phyloP scores from a whole-genome alignment of 208 protist species.

The Naegleria lovaniensis region DNA sequence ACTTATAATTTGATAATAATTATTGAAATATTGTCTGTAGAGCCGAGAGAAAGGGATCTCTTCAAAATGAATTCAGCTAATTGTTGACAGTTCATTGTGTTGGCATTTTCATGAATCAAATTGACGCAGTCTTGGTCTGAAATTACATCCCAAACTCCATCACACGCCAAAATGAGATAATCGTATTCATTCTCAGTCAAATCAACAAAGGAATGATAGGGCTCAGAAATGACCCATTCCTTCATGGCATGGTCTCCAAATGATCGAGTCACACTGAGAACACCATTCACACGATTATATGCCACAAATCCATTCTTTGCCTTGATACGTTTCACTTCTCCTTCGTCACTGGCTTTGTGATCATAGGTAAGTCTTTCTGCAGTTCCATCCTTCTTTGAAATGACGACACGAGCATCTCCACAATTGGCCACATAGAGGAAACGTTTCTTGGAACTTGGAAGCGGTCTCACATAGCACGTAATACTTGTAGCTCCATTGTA shows the following conservation, averaged over 20 bases:
- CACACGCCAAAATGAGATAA: slow-evolving; percentile 24
- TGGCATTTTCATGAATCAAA: not conserved
- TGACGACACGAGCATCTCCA: slow-evolving; percentile 47
- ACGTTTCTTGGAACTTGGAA: not conserved
- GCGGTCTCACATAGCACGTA: not conserved
- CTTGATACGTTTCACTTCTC: slow-evolving; percentile 9
- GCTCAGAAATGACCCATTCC: slow-evolving; percentile 11
- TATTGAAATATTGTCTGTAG: slow-evolving; percentile 28
- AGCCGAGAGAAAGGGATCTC: not conserved
- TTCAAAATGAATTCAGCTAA: slow-evolving; percentile 4
- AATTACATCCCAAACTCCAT: slow-evolving; percentile 32
- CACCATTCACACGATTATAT: slow-evolving; percentile 21
- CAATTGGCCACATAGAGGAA: slow-evolving; percentile 46
- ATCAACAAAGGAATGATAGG: not conserved
- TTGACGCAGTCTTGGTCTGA: not conserved
- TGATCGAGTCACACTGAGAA: slow-evolving; percentile 15
- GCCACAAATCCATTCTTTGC: slow-evolving; percentile 5
- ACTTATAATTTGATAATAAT: slow-evolving; percentile 5
- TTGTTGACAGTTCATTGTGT: not conserved
- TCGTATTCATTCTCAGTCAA: not conserved
- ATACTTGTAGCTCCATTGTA: not conserved
- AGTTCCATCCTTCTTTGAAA: slow-evolving; percentile 37
- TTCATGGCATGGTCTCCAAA: slow-evolving; percentile 30
- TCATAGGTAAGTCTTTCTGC: slow-evolving; percentile 42
- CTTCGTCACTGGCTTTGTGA: not conserved